Base-by-base conservation (phyloP, 164 flowering plant species). In the Stephania yunnanensis region DNA sequence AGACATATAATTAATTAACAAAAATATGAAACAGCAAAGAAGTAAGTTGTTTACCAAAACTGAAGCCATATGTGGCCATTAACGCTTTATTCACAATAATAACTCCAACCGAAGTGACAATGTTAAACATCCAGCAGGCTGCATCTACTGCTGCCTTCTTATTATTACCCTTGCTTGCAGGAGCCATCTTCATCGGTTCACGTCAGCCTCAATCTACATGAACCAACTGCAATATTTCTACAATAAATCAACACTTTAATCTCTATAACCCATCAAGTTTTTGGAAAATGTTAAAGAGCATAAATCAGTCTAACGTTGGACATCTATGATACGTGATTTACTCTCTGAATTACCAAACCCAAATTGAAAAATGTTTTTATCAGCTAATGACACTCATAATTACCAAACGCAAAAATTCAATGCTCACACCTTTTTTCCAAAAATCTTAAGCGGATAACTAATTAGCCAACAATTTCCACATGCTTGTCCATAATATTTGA, bases 91-190 rank as follows among this genome's bases (percentile, higher is more conserved):
- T 85, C 68, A 85, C 87, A 65, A 85, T 76, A 71, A 85, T 83
- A 63, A 85, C 80, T 55, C 86, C 87, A 64, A 85, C 87, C 15
- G 87, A 85, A 71, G 86, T 83, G 71, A 83, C 84, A 75, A 80
- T 82, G 78, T 85, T 85, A 81, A 85, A 85, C 83, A 80, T 76
- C 87, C 87, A 85, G 22, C 86, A 82, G 0, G 81, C 84, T 42
- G 79, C 82, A 78, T 85, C 87, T 66, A 83, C 0, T 12, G 82
- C 78, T 1, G 85, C 84, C 79, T 85, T 85, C 76, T 46, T 80
- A 58, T 81, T 84, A 13, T 81, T 84, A 13, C 82, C 83, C 72
- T 81, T 83, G 81, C 79, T 82, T 63, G 85, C 69, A 17, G 85
- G 82, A 50, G 82, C 83, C 85, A 83, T 83, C 63, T 73, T 76